A percentile compares a stretch with the other conserved stretches of the same genome.
These are phyloP conservation scores for Kurtzmaniella quercitrusa DNA, from an alignment of 1,139 yeast genomes.

Conservation along the genomic window DNA sequence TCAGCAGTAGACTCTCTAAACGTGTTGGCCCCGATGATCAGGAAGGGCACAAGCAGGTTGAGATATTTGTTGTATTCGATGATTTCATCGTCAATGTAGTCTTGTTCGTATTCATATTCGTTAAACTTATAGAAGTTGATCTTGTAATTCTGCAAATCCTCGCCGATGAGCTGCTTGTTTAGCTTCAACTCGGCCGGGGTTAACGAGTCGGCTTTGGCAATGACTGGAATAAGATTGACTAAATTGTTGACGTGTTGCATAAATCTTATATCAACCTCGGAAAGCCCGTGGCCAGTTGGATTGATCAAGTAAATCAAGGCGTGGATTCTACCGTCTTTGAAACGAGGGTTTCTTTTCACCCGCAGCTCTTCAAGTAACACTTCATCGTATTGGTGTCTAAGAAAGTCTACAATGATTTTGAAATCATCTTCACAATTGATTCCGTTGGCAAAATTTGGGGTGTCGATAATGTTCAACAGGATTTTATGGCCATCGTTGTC, in stretches of 20 bases:
- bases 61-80: slow-evolving; percentile 45
- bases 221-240: slow-evolving; percentile 41
- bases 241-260: slow-evolving; percentile 37
- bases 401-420: slow-evolving; percentile 43
- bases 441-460: slow-evolving; percentile 79
- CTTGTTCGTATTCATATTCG: slow-evolving; percentile 46
- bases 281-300: slow-evolving; percentile 47
- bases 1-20: slow-evolving; percentile 29
- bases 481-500: slow-evolving; percentile 50
- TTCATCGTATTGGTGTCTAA: slow-evolving; percentile 48
- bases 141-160: slow-evolving; percentile 37
- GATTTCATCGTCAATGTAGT: slow-evolving; percentile 46
- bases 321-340: slow-evolving; percentile 47
- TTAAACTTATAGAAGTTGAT: slow-evolving; percentile 44
- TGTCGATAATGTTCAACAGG: slow-evolving; percentile 45
- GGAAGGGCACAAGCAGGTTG: slow-evolving; percentile 38
- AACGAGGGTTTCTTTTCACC: slow-evolving; percentile 44
- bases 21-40: slow-evolving; percentile 42
- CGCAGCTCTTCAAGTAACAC: slow-evolving; percentile 46
- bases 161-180: slow-evolving; percentile 37
- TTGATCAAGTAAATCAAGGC: slow-evolving; percentile 44
- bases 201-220: slow-evolving; percentile 40
- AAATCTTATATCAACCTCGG: slow-evolving; percentile 39
- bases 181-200: slow-evolving; percentile 33
- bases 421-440: slow-evolving; percentile 46